phyloP scores from a whole-genome alignment of 2,329 filamentous ascomycete species.

The Sclerotinia borealis region DNA sequence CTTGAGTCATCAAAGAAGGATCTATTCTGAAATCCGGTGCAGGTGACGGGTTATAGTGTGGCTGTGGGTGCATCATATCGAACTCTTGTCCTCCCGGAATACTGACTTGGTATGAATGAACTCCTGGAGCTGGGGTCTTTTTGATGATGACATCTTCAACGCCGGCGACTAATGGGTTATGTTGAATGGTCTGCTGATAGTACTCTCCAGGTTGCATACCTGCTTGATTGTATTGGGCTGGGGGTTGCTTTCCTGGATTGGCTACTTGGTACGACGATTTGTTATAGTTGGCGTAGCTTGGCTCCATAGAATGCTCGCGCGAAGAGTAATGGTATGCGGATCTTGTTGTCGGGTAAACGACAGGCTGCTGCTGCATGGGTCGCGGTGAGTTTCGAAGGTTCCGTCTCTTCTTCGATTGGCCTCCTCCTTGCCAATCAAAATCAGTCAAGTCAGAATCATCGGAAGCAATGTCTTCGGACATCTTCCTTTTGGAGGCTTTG shows the following conservation, averaged over 20 bases:
- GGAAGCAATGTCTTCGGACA: constrained; percentile 34
- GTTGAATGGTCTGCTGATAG: constrained; percentile 37
- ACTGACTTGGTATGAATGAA: constrained; percentile 32
- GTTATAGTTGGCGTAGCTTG: constrained; percentile 31
- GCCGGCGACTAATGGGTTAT: constrained; percentile 18
- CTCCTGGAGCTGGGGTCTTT: constrained; percentile 33
- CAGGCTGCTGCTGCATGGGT: constrained; percentile 20
- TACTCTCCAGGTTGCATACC: constrained; percentile 42
- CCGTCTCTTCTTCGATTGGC: constrained; percentile 20
- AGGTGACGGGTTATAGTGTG: constrained; percentile 5
- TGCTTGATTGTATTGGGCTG: constrained; percentile 39
- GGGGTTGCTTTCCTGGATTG: constrained; percentile 44
- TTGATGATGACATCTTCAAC: constrained; percentile 41
- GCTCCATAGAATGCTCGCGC: constrained; percentile 28
- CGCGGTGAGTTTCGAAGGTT: constrained; percentile 14
- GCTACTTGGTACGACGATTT: constrained; percentile 45
- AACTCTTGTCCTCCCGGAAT: constrained; percentile 34
- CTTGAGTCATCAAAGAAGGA: constrained; percentile 25
- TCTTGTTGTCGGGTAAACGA: constrained; percentile 26
- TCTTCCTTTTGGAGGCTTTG: constrained; percentile 44
- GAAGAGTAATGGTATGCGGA: constrained; percentile 30
- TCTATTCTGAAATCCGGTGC: constrained; percentile 25
- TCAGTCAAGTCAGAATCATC: constrained; percentile 42
- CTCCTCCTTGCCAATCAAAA: constrained; percentile 37
- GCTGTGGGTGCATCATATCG: constrained; percentile 25